Evolutionary conservation across 768 basidiomycete species (phyloP).

Genomic region (Xerocomellus intermedius): DNA sequence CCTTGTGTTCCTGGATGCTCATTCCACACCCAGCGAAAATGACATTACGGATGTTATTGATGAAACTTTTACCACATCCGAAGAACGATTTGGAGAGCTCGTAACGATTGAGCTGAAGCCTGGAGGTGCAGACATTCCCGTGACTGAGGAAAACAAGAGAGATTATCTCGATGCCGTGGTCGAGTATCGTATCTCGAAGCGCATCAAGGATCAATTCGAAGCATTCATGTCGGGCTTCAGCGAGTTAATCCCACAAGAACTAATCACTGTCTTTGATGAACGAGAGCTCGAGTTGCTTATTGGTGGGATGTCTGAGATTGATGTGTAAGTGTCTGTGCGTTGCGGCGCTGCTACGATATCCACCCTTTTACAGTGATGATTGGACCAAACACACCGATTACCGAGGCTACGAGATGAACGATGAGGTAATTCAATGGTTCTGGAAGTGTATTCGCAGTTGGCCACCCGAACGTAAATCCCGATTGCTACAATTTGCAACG

Average conservation of each 20-base stretch:
- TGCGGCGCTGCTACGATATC: not conserved
- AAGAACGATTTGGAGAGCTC: conserved; percentile 98
- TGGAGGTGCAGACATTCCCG: conserved; percentile 79
- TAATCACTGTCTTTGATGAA: conserved; percentile 98
- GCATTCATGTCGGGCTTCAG: conserved; percentile 99
- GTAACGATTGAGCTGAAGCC: conserved; percentile 94
- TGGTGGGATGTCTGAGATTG: conserved; percentile 99
- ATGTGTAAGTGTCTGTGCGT: conserved; percentile 66
- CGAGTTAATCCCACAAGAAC: conserved; percentile 96
- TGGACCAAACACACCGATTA: conserved; percentile 99
- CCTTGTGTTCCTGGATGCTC: conserved; percentile 3
- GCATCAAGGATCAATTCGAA: conserved; percentile 98
- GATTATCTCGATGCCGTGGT: conserved; percentile 95
- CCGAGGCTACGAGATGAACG: conserved; percentile 91
- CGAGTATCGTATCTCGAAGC: conserved; percentile 95
- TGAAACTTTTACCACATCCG: conserved; percentile 94
- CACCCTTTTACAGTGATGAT: conserved; percentile 61
- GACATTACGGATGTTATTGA: conserved; percentile 98
- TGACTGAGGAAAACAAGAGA: conserved; percentile 98
- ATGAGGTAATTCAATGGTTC: conserved; percentile 99
- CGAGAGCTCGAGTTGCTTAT: conserved; percentile 95
- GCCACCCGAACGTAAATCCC: conserved; percentile 98
- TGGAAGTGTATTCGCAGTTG: conserved; percentile 98
- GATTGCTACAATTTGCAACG: conserved; percentile 93
- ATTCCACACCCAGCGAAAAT: conserved; percentile 68